Base-by-base conservation (phyloP, 2,329 filamentous ascomycete genomes). In the Aspergillus awamori region DNA sequence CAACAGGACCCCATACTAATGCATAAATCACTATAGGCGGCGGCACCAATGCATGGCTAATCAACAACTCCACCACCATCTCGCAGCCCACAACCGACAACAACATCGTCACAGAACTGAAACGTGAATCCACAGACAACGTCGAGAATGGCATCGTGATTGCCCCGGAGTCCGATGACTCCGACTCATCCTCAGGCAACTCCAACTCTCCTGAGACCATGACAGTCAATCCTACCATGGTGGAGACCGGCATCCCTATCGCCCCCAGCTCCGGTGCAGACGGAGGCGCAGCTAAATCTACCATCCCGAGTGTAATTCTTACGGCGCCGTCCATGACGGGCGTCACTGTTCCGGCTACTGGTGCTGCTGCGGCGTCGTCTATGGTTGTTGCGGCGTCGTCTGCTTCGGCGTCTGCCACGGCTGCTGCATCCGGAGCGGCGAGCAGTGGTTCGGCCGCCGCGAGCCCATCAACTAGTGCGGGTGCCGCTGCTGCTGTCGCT, bases 41-140 rank as follows among this genome's bases (percentile, higher is more conserved):
- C 24, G 57, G 57, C 47, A 8, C 51, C 13, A 43, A 65, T 15
- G 48, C 59, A 48, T 73, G 63, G 61, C 22, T 71, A 45, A 49
- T 68, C 24, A 26, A 54, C 24, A 60, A 48, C 59, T 48, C 57
- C 15, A 58, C 57, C 17, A 51, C 56, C 10, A 43, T 51, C 20
- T 36, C 43, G 38, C n/a, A 51, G 33, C 11, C 39, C 28, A 33
- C 41, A 17, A 43, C 17, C 41, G 41, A 43, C 41, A 11, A 43
- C 17, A 53, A 58, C 13, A 38, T 38, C 10, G 45, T 39, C 38
- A 41, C 24, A 8, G 26, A 38, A 2, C 24, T 20, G 8, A 22
- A 54, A 52, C 45, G 36, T n/a, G 36, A 57, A 20, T 24, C 41
- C 17, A 45, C 41, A 20, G 13, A 20, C 20, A 45, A 45, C 20